A percentile compares a stretch with the other conserved stretches of the same genome.
phyloP scores from a whole-genome alignment of 1,139 yeast genomes.

The Blastobotrys capitulatus region DNA sequence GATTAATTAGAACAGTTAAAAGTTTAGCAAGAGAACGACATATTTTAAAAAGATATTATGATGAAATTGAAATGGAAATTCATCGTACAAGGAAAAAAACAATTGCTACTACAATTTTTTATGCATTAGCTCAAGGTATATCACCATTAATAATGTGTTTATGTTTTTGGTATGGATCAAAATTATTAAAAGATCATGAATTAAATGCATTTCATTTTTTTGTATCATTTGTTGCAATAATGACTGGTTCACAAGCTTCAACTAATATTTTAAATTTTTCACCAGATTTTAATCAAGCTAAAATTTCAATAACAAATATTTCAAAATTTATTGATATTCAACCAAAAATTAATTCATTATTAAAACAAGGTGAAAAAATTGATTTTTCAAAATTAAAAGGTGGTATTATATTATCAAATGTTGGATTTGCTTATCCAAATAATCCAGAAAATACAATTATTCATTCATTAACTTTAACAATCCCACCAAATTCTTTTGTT shows the following conservation, averaged over 20 bases:
- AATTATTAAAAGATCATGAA: background rate
- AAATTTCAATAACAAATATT: constrained; percentile 2
- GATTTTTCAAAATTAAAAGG: background rate
- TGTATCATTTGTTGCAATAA: constrained; percentile 5
- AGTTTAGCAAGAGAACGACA: constrained; percentile 1
- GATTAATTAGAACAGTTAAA: constrained; percentile 3
- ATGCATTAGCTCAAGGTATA: constrained; percentile 6
- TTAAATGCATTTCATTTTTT: constrained; percentile 5
- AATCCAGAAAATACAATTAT: constrained; percentile 5
- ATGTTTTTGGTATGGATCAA: constrained; percentile 9
- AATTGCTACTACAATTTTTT: background rate
- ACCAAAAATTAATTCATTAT: constrained; percentile 4
- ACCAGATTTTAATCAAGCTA: background rate
- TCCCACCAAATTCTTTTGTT: constrained; percentile 1
- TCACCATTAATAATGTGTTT: constrained; percentile 5
- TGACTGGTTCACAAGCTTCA: constrained; percentile 5
- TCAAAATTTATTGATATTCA: background rate
- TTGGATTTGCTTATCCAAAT: constrained; percentile 8
- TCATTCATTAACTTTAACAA: background rate
- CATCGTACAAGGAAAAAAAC: background rate
- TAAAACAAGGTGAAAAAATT: background rate
- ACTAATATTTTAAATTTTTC: background rate
- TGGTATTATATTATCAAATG: background rate
- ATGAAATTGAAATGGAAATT: background rate
- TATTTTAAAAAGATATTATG: constrained; percentile 2